Percentiles rank a stretch among this genome's conserved stretches.
These are phyloP conservation scores for Climacium dendroides DNA, from an alignment of 225 moss, liverwort and hornwort species.

Conservation along the genomic window DNA sequence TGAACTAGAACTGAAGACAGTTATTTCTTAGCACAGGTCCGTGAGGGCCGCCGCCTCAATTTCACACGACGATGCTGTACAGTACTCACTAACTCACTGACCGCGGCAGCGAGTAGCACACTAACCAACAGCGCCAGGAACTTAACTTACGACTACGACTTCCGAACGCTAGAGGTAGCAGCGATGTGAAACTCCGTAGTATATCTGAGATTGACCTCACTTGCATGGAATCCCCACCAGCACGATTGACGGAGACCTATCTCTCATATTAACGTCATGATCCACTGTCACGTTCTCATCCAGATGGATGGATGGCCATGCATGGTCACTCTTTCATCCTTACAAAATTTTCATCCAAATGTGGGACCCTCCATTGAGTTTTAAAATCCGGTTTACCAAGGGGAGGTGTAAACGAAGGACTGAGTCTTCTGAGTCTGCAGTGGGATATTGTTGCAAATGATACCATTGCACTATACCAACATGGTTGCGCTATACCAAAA, in stretches of 20 bases:
- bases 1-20: too few relatives aligned
- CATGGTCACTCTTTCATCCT: too few relatives aligned
- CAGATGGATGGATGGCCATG: background rate
- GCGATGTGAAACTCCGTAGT: background rate
- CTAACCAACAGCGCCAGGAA: too few relatives aligned
- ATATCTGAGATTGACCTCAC: background rate
- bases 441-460: background rate
- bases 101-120: background rate
- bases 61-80: background rate
- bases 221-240: background rate
- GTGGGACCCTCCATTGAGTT: too few relatives aligned
- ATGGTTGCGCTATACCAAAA: background rate
- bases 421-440: background rate
- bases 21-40: too few relatives aligned
- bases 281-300: background rate
- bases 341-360: background rate
- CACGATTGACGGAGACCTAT: too few relatives aligned
- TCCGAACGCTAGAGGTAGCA: background rate
- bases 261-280: too few relatives aligned
- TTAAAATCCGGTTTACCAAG: too few relatives aligned
- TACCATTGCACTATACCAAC: background rate
- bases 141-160: background rate
- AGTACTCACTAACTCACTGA: background rate
- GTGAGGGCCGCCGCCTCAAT: background rate
- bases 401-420: fast-evolving